Base-by-base conservation (phyloP, 768 basidiomycete genomes). In the Boletus vermiculosoides region DNA sequence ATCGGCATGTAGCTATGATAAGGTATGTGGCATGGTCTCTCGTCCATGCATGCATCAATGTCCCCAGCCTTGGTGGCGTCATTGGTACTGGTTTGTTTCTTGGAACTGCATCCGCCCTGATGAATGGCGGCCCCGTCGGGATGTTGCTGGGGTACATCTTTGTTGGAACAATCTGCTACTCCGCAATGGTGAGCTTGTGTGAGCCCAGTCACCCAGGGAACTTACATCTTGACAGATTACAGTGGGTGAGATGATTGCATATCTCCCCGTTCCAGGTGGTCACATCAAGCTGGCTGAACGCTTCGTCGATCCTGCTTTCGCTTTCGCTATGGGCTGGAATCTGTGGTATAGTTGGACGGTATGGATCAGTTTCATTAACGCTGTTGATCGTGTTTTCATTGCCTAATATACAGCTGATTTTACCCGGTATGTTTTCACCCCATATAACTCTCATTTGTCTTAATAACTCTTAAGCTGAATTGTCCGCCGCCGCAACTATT, bases 401-500 rank as follows among this genome's bases (percentile, higher is more conserved):
- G 5, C 25, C 36, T 34, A 22, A 28, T n/a, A 16, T 42, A 31
- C 23, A 57, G 62, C 3, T 66, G 16, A 63, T 52, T 50, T 49
- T 66, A 37, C 64, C 61, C 5, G 61, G 61, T 66, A 44, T 16
- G 51, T 31, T n/a, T n/a, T 45, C 16, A 20, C 12, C 10, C 23
- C 31, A n/a, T n/a, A 9, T 3, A 36, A 25, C 8, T 7, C 20
- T 33, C 9, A 3, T 20, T 10, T 22, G 3, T 23, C 11, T 36
- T 59, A 15, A 56, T 5, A 22, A 6, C 45, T 25, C 22, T 37
- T 10, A 18, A 54, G 77, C 78, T 15, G 80, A 80, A 62, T 60
- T 81, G 1, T 74, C 76, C 18, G 80, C 80, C 2, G 80, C 80
- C 1, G 76, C 82, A 18, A 76, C 81, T 15, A 64, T 84, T 33